These are phyloP conservation scores for Hamamelis virginiana DNA, from an alignment of 164 flowering plant genomes.

Conservation along the genomic window DNA sequence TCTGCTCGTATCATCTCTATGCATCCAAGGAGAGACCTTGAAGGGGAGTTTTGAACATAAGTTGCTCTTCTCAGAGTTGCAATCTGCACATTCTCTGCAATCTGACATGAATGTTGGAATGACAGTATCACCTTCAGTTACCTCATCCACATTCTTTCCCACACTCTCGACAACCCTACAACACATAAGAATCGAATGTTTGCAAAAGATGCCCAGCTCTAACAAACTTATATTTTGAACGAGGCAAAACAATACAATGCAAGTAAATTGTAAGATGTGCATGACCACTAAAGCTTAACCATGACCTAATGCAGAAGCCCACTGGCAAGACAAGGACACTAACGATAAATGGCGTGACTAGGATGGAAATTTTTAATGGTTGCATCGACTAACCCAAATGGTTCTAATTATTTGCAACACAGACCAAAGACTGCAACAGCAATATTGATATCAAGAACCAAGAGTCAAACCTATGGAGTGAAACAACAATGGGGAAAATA, in stretches of 20 bases:
- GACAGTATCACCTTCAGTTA: conserved; percentile 52
- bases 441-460: no score
- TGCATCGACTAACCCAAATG: no score
- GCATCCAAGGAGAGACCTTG: conserved; percentile 53
- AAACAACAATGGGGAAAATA: no score
- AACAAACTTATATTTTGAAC: not conserved
- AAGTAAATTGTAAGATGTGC: not conserved
- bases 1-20: conserved; percentile 49
- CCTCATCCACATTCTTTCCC: conserved; percentile 49
- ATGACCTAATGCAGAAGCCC: no score
- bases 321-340: no score
- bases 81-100: conserved; percentile 58
- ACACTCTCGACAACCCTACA: conserved; percentile 66
- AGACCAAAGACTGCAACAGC: no score
- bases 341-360: no score
- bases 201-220: not conserved
- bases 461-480: no score
- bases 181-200: not conserved
- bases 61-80: conserved; percentile 57
- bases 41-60: conserved; percentile 56
- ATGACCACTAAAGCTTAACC: no score
- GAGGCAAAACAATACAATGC: not conserved
- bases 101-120: conserved; percentile 55
- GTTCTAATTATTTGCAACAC: no score
- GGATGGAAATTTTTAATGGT: no score